Percentiles rank a stretch among this genome's conserved stretches.
These are phyloP conservation scores for Fistulinella prunicolor DNA, from an alignment of 768 basidiomycete genomes.

Conservation along the genomic window DNA sequence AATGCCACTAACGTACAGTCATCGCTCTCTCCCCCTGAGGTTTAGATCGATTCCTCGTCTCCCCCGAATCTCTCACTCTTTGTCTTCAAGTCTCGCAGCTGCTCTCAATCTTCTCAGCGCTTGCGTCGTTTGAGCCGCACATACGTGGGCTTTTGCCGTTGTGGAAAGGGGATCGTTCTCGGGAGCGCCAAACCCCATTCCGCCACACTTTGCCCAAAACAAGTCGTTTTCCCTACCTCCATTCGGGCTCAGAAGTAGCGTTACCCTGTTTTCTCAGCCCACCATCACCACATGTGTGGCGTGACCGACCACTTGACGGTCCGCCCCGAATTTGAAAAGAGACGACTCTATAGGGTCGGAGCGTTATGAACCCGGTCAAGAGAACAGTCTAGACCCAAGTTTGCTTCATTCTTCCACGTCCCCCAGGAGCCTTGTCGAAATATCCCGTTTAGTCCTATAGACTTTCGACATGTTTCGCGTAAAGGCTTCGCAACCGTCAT, in stretches of 20 bases:
- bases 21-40: not conserved
- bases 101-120: constrained; percentile 55
- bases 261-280: constrained; percentile 47
- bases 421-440: constrained; percentile 65
- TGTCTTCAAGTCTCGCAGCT: too few species aligned
- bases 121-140: constrained; percentile 70
- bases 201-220: constrained; percentile 69
- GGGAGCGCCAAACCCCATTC: constrained; percentile 81
- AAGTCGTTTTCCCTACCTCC: constrained; percentile 48
- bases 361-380: constrained; percentile 51
- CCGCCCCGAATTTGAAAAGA: constrained; percentile 7
- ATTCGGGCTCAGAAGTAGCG: constrained; percentile 42
- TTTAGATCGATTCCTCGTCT: not conserved
- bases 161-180: constrained; percentile 69
- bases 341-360: not conserved
- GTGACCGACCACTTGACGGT: not conserved
- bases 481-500: constrained; percentile 66
- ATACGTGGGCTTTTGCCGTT: constrained; percentile 58
- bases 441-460: constrained; percentile 63
- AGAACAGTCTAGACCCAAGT: constrained; percentile 81
- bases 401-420: constrained; percentile 66
- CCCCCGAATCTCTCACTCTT: too few species aligned
- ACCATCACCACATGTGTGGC: not conserved
- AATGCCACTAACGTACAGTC: not conserved
- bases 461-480: constrained; percentile 59